Evolutionary conservation across 352 stramenopile genomes (phyloP).

Genomic region (Thraustochytrium sp.): DNA sequence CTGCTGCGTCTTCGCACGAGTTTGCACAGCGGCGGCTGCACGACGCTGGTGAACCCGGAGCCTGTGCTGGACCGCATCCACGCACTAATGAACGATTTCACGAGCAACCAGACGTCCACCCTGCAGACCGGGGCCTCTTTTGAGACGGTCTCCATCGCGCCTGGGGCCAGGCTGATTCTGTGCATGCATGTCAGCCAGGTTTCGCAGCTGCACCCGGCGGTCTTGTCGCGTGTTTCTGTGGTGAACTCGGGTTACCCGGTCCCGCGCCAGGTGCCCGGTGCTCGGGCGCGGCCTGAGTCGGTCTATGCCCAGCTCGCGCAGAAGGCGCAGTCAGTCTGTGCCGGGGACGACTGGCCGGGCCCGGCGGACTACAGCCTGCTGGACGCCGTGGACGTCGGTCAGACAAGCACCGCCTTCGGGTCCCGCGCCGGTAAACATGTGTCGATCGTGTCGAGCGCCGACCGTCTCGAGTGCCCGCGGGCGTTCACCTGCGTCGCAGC

Average conservation of each 20-base stretch:
- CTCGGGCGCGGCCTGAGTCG: not conserved
- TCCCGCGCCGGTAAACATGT: not conserved
- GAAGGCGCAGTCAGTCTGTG: not conserved
- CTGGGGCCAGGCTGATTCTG: not conserved
- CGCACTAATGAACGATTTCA: constrained; percentile 31
- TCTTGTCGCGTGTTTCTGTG: constrained; percentile 23
- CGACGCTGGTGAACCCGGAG: constrained; percentile 29
- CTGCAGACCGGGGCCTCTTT: constrained; percentile 32
- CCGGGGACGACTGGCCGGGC: not conserved
- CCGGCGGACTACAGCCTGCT: not conserved
- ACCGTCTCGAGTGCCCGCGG: not conserved
- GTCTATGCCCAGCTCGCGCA: not conserved
- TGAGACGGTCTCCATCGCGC: constrained; percentile 32
- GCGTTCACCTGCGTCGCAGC: not conserved
- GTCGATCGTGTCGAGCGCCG: constrained; percentile 21
- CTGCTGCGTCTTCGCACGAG: constrained; percentile 14
- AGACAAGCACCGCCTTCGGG: not conserved
- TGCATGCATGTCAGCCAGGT: constrained; percentile 29
- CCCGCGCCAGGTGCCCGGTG: constrained; percentile 3
- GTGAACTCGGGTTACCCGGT: constrained; percentile 23
- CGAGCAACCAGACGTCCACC: constrained; percentile 7
- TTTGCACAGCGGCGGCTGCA: not conserved
- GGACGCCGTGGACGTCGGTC: not conserved
- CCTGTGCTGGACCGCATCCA: constrained; percentile 18
- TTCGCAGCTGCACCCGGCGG: not conserved